These are phyloP conservation scores for Fusarium caatingaense DNA, from an alignment of 2,329 filamentous ascomycete species.

Conservation along the genomic window DNA sequence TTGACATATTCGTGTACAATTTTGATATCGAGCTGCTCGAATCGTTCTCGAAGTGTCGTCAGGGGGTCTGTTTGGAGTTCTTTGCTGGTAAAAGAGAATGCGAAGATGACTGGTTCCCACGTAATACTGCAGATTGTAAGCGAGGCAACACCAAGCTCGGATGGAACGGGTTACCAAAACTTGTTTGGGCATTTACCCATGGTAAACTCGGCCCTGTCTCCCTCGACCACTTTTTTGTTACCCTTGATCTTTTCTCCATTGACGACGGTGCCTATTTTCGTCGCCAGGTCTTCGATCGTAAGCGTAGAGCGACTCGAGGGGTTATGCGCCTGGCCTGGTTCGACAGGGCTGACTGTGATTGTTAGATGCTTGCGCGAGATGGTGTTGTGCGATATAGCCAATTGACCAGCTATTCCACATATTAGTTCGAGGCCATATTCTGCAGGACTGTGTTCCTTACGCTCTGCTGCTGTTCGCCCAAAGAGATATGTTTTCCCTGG, in stretches of 20 bases:
- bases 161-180: conserved; percentile 61
- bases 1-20: conserved; percentile 77
- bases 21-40: conserved; percentile 92
- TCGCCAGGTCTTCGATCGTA: conserved; percentile 81
- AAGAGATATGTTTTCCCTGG: conserved; percentile 89
- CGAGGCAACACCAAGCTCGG: not conserved
- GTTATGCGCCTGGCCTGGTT: conserved; percentile 73
- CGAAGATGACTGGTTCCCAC: conserved; percentile 85
- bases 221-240: conserved; percentile 65
- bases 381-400: conserved; percentile 80
- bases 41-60: conserved; percentile 67
- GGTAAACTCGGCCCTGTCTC: conserved; percentile 68
- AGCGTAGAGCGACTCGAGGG: conserved; percentile 75
- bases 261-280: conserved; percentile 84
- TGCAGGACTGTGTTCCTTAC: conserved; percentile 54
- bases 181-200: conserved; percentile 76
- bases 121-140: conserved; percentile 66
- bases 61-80: conserved; percentile 76
- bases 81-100: conserved; percentile 79
- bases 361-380: conserved; percentile 91
- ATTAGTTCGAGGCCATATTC: conserved; percentile 3
- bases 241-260: conserved; percentile 79
- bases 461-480: conserved; percentile 78
- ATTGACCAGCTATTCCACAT: conserved; percentile 65
- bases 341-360: conserved; percentile 75